Evolutionary conservation across 2,329 filamentous ascomycete species (phyloP).

Genomic region (Microthyrium microscopicum): DNA sequence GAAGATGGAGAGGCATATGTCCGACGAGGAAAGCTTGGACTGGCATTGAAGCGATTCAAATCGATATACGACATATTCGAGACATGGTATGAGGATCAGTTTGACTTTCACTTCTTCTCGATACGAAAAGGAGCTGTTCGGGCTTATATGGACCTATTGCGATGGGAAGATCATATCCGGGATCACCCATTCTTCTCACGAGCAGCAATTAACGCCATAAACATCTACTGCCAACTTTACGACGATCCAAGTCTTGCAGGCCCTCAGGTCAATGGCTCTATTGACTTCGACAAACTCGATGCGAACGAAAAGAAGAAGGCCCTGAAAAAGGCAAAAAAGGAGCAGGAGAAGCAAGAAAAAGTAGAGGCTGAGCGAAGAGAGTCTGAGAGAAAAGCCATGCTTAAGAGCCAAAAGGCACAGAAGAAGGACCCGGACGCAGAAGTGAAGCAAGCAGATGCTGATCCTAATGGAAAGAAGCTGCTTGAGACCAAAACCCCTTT

Average conservation of each 20-base stretch:
- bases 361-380: constrained; percentile 68
- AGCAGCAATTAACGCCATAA: constrained; percentile 65
- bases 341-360: constrained; percentile 51
- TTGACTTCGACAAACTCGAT: constrained; percentile 32
- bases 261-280: constrained; percentile 36
- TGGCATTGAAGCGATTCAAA: constrained; percentile 86
- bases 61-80: constrained; percentile 86
- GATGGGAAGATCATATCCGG: constrained; percentile 83
- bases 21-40: constrained; percentile 62
- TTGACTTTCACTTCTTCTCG: constrained; percentile 96
- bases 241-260: constrained; percentile 54
- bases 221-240: constrained; percentile 61
- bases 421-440: constrained; percentile 44
- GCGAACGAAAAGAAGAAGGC: constrained; percentile 67
- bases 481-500: constrained; percentile 69
- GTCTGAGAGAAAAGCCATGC: constrained; percentile 57
- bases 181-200: constrained; percentile 88
- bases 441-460: constrained; percentile 74
- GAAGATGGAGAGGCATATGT: constrained; percentile 86
- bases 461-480: constrained; percentile 68
- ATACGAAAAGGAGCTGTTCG: constrained; percentile 91
- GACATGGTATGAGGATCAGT: constrained; percentile 95
- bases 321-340: constrained; percentile 76
- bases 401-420: constrained; percentile 31
- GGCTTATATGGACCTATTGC: constrained; percentile 88